Evolutionary conservation across 495 filamentous ascomycete genomes (phyloP), one percentile per base, ranked within the genome.

Genomic region (Hyaloscypha finlandica): DNA sequence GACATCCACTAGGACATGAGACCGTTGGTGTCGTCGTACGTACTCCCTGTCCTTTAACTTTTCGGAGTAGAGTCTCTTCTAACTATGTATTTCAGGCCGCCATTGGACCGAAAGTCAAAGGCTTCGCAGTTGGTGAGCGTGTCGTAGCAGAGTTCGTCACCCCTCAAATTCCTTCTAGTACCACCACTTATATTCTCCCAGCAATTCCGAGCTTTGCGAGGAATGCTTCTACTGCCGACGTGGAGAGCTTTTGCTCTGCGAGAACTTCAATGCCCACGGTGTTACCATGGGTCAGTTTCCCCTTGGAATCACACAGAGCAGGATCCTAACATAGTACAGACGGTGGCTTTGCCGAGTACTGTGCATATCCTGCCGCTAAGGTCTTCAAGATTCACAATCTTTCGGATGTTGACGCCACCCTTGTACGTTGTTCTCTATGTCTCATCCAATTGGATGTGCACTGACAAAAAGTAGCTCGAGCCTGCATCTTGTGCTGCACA

Each of bases 221-320:
- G 81, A 86, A 68, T 92, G 89, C 77, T 90, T 89, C 81, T 90
- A 91, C 79, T 92, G 88, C 76, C 86, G 88, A 63, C 85, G 86
- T 56, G 89, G 89, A 35, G 80, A 90, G 66, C 83, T 85, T 55
- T 77, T 92, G 35, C 84, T 90, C 63, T 92, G 89, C 73, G 89
- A 92, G 77, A 80, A 90, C 75, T 72, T 75, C 55, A 66, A 65
- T 60, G 72, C 62, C 54, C 65, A 69, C 66, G 64, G 63, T 58
- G 64, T 66, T 0, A 69, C 68, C 2, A 67, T 67, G 66, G 61
- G 64, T 70, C 37, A 65, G 31, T 42, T 16, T 35, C 56, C 37
- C 3, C 25, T 31, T n/a, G 48, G 16, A 29, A 9, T 30, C 20
- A 20, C 48, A 25, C 20, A 19, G 42, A 63, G 11, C 89, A 89